Conservation (phyloP, 2,329 filamentous ascomycete species). For the Exophiala dermatitidis region DNA sequence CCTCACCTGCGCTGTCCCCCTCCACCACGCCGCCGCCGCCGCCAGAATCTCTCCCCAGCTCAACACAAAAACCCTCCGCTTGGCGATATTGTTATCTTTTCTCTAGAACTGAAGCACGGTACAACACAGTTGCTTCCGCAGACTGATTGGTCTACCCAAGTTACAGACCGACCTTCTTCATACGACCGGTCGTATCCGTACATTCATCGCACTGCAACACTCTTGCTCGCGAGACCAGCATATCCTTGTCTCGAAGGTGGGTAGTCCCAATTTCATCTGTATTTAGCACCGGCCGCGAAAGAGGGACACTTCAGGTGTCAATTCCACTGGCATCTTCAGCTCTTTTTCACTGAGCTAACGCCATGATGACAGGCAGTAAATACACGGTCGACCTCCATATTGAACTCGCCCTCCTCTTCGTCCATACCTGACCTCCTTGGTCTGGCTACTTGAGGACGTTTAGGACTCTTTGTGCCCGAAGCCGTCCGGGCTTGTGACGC, state of each 20-base stretch:
- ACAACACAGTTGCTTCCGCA: not conserved
- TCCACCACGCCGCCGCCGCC: not conserved
- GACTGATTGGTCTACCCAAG: not conserved
- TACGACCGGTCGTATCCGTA: not conserved
- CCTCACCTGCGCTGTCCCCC: not conserved
- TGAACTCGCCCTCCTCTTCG: not conserved
- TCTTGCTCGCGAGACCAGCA: not conserved
- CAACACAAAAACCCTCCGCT: not conserved
- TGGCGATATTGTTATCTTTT: not conserved
- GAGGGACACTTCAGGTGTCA: not conserved
- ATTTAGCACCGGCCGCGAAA: not conserved
- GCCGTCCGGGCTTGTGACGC: not conserved
- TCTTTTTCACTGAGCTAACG: constrained; percentile 9
- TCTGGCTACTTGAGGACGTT: not conserved
- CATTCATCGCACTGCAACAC: not conserved
- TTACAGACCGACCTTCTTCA: not conserved
- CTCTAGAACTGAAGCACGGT: not conserved
- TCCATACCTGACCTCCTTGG: not conserved
- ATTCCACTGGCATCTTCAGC: not conserved
- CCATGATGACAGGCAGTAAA: constrained; percentile 3
- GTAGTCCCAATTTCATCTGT: not conserved
- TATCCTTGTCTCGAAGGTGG: not conserved
- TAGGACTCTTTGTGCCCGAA: not conserved
- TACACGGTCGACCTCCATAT: not conserved
- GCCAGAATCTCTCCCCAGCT: not conserved